Percentiles rank a stretch among this genome's conserved stretches.
phyloP scores from a whole-genome alignment of 352 stramenopile species.

The Phytophthora fragariaefolia region DNA sequence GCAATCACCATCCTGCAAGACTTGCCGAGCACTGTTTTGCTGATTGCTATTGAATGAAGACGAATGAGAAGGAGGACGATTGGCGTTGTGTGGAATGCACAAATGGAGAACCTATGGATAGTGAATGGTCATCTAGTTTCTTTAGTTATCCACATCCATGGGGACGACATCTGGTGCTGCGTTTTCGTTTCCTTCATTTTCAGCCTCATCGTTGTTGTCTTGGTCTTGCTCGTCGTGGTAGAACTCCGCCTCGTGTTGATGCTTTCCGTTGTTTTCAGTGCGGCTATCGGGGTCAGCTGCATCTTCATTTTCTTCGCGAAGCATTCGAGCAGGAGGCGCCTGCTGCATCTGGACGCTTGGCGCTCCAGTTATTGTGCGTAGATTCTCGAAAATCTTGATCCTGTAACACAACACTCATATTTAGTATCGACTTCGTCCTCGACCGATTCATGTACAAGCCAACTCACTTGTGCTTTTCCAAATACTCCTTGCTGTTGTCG shows the following conservation, averaged over 20 bases:
- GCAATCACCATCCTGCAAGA: background rate
- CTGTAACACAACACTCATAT: conserved; percentile 39
- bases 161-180: conserved; percentile 58
- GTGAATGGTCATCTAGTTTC: background rate
- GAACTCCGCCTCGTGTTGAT: conserved; percentile 79
- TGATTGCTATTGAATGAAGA: background rate
- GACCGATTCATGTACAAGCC: background rate
- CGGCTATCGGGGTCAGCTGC: conserved; percentile 59
- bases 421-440: conserved; percentile 7
- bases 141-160: conserved; percentile 65
- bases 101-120: background rate
- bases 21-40: background rate
- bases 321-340: conserved; percentile 62
- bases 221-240: conserved; percentile 78
- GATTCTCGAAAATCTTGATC: conserved; percentile 85
- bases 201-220: conserved; percentile 46
- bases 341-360: conserved; percentile 83
- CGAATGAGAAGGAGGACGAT: background rate
- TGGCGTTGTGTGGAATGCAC: background rate
- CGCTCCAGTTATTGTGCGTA: conserved; percentile 69
- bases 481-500: conserved; percentile 75
- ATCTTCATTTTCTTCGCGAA: conserved; percentile 83
- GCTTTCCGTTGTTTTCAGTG: conserved; percentile 69
- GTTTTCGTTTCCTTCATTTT: conserved; percentile 45
- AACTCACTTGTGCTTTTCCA: conserved; percentile 83